Conservation (phyloP, 345 rosid species). For the Syzygium grande region DNA sequence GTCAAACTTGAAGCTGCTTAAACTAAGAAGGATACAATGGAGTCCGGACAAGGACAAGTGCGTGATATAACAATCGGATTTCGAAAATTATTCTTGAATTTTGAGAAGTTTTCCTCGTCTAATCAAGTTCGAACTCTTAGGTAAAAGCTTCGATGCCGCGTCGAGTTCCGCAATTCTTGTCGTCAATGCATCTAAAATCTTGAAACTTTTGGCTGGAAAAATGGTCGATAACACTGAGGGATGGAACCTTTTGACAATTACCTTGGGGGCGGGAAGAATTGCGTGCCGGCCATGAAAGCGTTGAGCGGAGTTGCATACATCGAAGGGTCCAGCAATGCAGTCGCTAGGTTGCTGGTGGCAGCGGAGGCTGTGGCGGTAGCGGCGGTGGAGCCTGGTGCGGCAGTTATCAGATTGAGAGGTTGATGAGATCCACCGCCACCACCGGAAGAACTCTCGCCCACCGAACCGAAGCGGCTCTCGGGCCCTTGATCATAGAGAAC, state of each 20-base stretch:
- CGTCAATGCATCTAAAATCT: background rate
- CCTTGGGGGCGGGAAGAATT: slow-evolving; percentile 40
- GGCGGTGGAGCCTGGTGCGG: background rate
- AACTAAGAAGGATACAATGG: background rate
- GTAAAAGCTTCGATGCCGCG: background rate
- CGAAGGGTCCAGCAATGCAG: slow-evolving; percentile 12
- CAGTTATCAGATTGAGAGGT: slow-evolving; percentile 18
- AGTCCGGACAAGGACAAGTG: background rate
- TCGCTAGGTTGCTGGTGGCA: background rate
- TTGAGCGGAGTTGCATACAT: slow-evolving; percentile 26
- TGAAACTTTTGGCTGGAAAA: background rate
- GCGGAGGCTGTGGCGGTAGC: background rate
- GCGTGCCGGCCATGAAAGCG: slow-evolving; percentile 35
- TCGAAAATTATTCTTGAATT: background rate
- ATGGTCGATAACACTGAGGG: background rate
- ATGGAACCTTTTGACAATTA: background rate
- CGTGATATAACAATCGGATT: background rate
- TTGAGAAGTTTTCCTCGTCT: background rate
- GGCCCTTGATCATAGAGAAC: slow-evolving; percentile 56
- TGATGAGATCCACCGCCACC: slow-evolving; percentile 24
- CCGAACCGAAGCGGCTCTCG: slow-evolving; percentile 2
- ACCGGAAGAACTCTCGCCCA: slow-evolving; percentile 28
- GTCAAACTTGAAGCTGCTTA: background rate
- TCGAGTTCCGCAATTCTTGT: background rate
- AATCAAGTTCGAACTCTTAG: background rate